Evolutionary conservation across 371 early-diverging fungal species (phyloP), one percentile per base, ranked within the genome.

Genomic region (Parasitella parasitica): DNA sequence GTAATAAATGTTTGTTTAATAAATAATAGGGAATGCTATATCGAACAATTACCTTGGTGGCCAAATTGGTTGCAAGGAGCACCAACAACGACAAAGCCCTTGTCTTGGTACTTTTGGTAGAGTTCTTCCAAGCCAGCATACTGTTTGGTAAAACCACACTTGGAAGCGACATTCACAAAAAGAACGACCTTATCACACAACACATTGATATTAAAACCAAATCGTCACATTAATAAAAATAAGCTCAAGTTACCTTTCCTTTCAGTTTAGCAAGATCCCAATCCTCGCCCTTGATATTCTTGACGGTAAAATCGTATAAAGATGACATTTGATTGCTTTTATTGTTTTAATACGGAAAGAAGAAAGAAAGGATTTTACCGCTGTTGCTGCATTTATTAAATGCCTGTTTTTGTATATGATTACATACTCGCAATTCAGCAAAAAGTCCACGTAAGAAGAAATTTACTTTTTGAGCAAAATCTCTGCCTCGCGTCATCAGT

Each of bases 71-170:
- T 94, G 67, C 92, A 91, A 18, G 97, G 97, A 67, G 92, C 94
- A 16, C 90, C 91, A 41, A 91, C 71, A 46, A 91, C 71, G 26
- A 78, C 81, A 28, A 90, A 75, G 16, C 91, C 95, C 51, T 63
- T 57, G 49, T 88, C 89, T 24, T 86, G 73, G 80, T 91, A 90
- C 65, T 89, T 82, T 50, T 94, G 71, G 82, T 93, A 77, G 27
- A 97, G 81, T 52, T 83, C 66, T 78, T 91, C 89, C 27, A 99
- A 84, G 24, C 88, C 90, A 32, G 69, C 63, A 80, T 95, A 97
- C 68, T 94, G 94, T 20, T 84, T 76, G n/a, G 97, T 94, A 67
- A 91, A 91, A 4, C 95, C 96, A 78, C 99, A 98, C 67, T 94
- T 86, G 59, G 92, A 91, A 18, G 99, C 99, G 35, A 94, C 91